Evolutionary conservation across 768 basidiomycete species (phyloP), one percentile per base, ranked within the genome.

Genomic region (Hypholoma fasciculare): DNA sequence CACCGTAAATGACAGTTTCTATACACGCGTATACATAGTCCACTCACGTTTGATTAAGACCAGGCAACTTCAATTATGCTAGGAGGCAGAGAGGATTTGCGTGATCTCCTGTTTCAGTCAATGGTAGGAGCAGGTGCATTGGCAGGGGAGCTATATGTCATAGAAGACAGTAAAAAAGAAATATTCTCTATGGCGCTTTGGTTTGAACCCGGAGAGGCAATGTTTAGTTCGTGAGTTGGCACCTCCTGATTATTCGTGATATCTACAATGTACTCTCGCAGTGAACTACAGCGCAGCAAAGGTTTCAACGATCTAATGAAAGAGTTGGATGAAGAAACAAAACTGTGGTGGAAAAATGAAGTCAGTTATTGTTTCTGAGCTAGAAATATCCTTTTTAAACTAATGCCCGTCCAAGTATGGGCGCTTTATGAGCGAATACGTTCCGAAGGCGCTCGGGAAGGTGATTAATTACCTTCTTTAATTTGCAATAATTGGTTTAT

Each of bases 221-320:
- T 55, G 26, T 55, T 55, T 17, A 34, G 19, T 14, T 30, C 54
- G 44, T 55, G 34, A 47, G 54, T 47, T 7, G 11, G 12, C 17
- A 19, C 23, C 3, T 23, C 5, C 12, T 9, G 23, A 19, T 2
- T 19, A 17, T 46, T 17, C 5, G 8, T n/a, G 17, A 4, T 20
- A 9, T 7, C 19, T 2, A 17, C 12, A 20, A 46, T 19, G 7
- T 1, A 12, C 19, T 20, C 13, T 12, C 8, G 23, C 6, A 55
- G 54, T 37, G 36, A 55, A 19, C 30, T 44, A 7, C 40, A 55
- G 42, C 54, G 44, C 7, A 46, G 30, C 12, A 26, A 44, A 20
- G 54, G 54, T 4, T 55, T 36, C n/a, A 48, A 55, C 37, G n/a
- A 55, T 20, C 37, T 55, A 16, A 55, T 55, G 54, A 55, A 37